Evolutionary conservation across 202 grass and related monocot genomes (phyloP), one percentile per base, ranked within the genome.

Genomic region (Musa balbisiana): DNA sequence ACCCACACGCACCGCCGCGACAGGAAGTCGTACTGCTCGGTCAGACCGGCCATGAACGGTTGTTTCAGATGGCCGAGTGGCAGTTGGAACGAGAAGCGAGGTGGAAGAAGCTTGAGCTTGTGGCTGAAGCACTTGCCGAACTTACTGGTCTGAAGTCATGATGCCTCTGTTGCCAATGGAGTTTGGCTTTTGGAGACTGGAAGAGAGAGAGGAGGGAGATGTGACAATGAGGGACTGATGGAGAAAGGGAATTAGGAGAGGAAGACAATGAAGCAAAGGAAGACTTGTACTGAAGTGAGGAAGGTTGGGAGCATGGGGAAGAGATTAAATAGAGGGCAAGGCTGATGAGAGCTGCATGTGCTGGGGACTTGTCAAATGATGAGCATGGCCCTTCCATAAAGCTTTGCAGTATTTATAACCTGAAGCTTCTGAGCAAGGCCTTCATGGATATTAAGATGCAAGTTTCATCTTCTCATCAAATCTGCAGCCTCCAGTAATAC

Each of bases 1-100:
- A 81, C 83, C 83, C 83, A 85, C 52, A 64, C 49, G 21, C 53
- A 66, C 4, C 63, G 77, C 22, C 52, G 49, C 64, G 76, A n/a
- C 11, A 53, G 22, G 50, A 25, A 68, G 26, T 68, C 65, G 24
- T 51, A 2, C 15, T 29, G 26, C 21, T 74, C 51, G 11, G 9
- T 68, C 22, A 67, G 15, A 12, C 22, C 12, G 8, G 64, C 24
- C 26, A 29, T 68, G 33, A 43, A 43, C 33, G 12, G 65, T 16
- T 43, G 22, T 4, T n/a, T 60, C n/a, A 9, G 16, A 19, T 16
- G 56, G n/a, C 8, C 2, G 8, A 60, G 17, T n/a, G 14, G 53
- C 13, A 17, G 56, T 2, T 19, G 17, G 56, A 17, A 60, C n/a
- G 56, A 19, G 3, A 20, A 21, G 56, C 21, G 56, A 58, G 9